A percentile compares a stretch with the other conserved stretches of the same genome.
phyloP scores from a whole-genome alignment of 139 green algal genomes.

The Astrephomene gubernaculifera region DNA sequence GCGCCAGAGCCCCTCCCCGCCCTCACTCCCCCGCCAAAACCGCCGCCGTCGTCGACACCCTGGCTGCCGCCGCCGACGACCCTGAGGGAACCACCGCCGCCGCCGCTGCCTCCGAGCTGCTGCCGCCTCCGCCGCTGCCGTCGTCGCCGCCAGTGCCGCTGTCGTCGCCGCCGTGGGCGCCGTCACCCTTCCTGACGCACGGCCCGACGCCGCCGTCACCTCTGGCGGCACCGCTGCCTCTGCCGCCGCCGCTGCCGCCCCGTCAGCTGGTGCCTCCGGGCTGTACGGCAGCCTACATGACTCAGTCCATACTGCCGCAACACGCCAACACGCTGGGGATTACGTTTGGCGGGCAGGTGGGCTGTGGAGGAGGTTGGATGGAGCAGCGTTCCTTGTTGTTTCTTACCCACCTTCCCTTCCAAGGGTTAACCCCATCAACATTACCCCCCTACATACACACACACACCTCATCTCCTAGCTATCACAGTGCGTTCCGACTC shows the following conservation, averaged over 20 bases:
- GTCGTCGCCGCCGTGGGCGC: no score
- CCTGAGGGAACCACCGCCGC: no score
- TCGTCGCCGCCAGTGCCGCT: no score
- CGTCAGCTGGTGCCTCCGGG: slow-evolving; percentile 59
- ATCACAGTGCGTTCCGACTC: no score
- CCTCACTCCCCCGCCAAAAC: background rate
- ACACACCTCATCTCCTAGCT: no score
- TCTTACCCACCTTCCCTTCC: no score
- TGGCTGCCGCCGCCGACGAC: background rate
- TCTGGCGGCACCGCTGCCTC: background rate
- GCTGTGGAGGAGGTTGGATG: background rate
- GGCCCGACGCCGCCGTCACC: background rate
- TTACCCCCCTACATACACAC: no score
- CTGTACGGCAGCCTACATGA: slow-evolving; percentile 80
- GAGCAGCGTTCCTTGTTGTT: background rate
- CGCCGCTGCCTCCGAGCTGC: no score
- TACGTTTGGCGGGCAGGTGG: slow-evolving; percentile 86
- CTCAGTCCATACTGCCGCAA: slow-evolving; percentile 85
- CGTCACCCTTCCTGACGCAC: no score
- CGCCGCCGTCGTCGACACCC: background rate
- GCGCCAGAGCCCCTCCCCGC: no score
- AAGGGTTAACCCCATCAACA: no score
- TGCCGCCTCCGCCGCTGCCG: no score
- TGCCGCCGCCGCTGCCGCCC: background rate
- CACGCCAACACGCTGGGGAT: slow-evolving; percentile 87